These are phyloP conservation scores for Glaciozyma martinii DNA, from an alignment of 768 basidiomycete species.

Conservation along the genomic window DNA sequence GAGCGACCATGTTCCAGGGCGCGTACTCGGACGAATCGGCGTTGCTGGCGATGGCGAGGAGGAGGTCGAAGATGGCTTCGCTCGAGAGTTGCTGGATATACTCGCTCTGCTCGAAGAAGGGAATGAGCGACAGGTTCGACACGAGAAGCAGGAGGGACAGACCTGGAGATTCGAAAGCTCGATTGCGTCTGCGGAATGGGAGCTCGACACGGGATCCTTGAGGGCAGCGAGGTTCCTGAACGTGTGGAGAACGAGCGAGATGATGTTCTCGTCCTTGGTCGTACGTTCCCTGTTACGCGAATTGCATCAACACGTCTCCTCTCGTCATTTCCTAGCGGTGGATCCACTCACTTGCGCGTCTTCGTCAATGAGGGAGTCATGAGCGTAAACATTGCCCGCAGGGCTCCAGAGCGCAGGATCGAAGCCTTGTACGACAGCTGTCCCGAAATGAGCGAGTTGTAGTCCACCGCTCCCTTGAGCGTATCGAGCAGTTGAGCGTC, in stretches of 20 bases:
- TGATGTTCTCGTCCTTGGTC: slow-evolving; percentile 73
- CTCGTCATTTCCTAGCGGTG: neutral
- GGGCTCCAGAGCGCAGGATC: slow-evolving; percentile 57
- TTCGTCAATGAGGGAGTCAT: slow-evolving; percentile 71
- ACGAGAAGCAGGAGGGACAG: neutral
- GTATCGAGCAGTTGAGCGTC: slow-evolving; percentile 74
- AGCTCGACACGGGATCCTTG: slow-evolving; percentile 68
- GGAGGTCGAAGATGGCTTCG: slow-evolving; percentile 62
- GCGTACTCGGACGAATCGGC: slow-evolving; percentile 69
- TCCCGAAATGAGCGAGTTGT: slow-evolving; percentile 67
- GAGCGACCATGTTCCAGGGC: slow-evolving; percentile 74
- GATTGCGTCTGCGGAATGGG: slow-evolving; percentile 65
- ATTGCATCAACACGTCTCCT: neutral
- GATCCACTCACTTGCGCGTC: slow-evolving; percentile 41
- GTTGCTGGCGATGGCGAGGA: slow-evolving; percentile 79
- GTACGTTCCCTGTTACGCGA: slow-evolving; percentile 48
- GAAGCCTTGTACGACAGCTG: slow-evolving; percentile 86
- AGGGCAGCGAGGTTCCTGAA: slow-evolving; percentile 92
- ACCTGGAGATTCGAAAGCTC: slow-evolving; percentile 68
- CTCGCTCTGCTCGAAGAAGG: slow-evolving; percentile 44
- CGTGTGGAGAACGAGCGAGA: slow-evolving; percentile 78
- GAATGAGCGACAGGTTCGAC: neutral
- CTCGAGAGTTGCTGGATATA: slow-evolving; percentile 63
- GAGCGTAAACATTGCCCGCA: slow-evolving; percentile 64
- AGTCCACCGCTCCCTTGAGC: slow-evolving; percentile 48